Evolutionary conservation across 2,329 filamentous ascomycete species (phyloP).

Genomic region (Penicillium vulpinum): DNA sequence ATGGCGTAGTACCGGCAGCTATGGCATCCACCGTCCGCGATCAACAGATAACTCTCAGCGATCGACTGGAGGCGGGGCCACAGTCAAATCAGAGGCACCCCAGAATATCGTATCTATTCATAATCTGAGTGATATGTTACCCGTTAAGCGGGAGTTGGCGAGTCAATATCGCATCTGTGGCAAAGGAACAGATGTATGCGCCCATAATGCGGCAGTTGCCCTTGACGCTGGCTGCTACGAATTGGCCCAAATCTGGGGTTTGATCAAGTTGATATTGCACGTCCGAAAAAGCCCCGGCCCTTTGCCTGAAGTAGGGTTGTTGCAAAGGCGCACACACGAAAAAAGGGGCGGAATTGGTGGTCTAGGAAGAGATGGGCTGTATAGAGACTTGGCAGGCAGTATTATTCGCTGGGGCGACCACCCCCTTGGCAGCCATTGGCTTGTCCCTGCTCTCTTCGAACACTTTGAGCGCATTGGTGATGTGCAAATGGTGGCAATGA

Average conservation of each 20-base stretch:
- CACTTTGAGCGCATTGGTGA: slow-evolving; percentile 63
- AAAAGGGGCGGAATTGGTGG: slow-evolving; percentile 40
- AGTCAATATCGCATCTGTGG: slow-evolving; percentile 81
- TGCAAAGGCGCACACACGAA: slow-evolving; percentile 53
- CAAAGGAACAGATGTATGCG: slow-evolving; percentile 75
- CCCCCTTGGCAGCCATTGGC: slow-evolving; percentile 56
- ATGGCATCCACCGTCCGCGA: slow-evolving; percentile 59
- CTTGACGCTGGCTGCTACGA: slow-evolving; percentile 69
- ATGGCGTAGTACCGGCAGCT: slow-evolving; percentile 51
- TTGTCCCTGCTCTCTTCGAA: slow-evolving; percentile 58
- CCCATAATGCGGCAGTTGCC: slow-evolving; percentile 78
- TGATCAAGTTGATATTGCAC: slow-evolving; percentile 73
- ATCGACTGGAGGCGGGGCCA: slow-evolving; percentile 58
- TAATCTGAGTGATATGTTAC: slow-evolving; percentile 68
- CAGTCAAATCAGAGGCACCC: slow-evolving; percentile 47
- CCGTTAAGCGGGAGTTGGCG: slow-evolving; percentile 75
- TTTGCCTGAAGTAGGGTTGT: slow-evolving; percentile 57
- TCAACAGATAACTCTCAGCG: slow-evolving; percentile 50
- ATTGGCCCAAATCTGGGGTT: slow-evolving; percentile 78
- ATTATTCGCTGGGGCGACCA: slow-evolving; percentile 59
- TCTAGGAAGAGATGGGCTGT: slow-evolving; percentile 29
- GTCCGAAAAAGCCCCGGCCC: slow-evolving; percentile 73
- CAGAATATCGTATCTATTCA: slow-evolving; percentile 75
- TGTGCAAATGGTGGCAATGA: slow-evolving; percentile 65
- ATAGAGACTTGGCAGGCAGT: slow-evolving; percentile 42